Base-by-base conservation (phyloP, 208 protist genomes). In the Leishmania tarentolae region DNA sequence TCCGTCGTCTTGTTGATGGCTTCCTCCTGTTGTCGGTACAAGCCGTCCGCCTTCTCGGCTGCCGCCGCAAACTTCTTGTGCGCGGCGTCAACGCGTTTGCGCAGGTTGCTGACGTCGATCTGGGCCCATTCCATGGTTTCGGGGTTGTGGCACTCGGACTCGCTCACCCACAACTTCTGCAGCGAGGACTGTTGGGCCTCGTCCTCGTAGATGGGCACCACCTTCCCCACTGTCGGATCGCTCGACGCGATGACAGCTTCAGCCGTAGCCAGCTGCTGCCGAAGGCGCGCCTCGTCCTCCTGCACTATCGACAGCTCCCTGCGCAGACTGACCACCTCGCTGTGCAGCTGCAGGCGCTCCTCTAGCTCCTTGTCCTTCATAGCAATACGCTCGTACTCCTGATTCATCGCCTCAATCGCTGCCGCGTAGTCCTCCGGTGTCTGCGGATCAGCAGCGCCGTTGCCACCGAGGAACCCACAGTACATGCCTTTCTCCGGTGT, bases 1-100 rank as follows among this genome's bases (percentile, higher is more conserved):
- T 95, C 91, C 40, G 93, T 94, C 70, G 92, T 91, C 65, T 86
- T 77, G 86, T 95, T 94, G 75, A 95, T 90, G 65, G 87, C 74
- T 77, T 83, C 90, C 83, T 94, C 89, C 86, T 90, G 90, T 53
- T 89, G 47, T 5, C 68, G 68, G 75, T 92, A 90, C 40, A 95
- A 78, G 37, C 66, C 71, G n/a, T 86, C 86, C 7, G 84, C 91
- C 72, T 79, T 87, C 70, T 79, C 83, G 68, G 77, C 83, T 42
- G 87, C 78, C 42, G 50, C 75, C 21, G 68, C 63, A 40, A 91
- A 86, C 81, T 84, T 86, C 40, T 84, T 80, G 37, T 52, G 74
- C 21, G 86, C 89, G 1, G 81, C 87, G 21, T 83, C 74, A 19
- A 95, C 72, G 42, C 92, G 91, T 73, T 85, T 44, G 46, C 47